phyloP scores from a whole-genome alignment of 805 yeast species.

The Jamesozyma jinghongensis region DNA sequence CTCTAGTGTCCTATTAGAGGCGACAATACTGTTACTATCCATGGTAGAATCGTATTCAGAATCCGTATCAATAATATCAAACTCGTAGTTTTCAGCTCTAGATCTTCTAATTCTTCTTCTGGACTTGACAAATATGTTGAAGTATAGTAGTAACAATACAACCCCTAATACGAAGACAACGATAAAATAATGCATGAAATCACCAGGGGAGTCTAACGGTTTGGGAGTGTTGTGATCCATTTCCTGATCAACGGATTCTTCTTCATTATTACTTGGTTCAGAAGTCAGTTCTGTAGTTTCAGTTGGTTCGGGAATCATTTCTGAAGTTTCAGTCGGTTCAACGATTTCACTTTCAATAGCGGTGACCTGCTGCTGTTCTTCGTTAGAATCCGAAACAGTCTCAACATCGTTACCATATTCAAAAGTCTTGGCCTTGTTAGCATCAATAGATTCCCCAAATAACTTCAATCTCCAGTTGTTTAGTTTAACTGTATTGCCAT shows the following conservation, averaged over 20 bases:
- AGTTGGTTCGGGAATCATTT: background rate
- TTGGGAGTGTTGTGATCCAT: constrained; percentile 20
- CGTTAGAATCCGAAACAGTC: constrained; percentile 7
- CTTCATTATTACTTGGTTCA: too few species aligned
- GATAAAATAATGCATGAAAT: constrained; percentile 54
- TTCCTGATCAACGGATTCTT: constrained; percentile 1
- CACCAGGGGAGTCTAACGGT: constrained; percentile 33
- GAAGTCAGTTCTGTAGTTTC: background rate
- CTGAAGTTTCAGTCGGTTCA: too few species aligned
- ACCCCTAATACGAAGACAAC: constrained; percentile 53
- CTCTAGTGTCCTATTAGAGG: constrained; percentile 8
- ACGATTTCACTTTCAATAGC: background rate
- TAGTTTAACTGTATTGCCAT: constrained; percentile 35
- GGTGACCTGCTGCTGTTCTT: background rate
- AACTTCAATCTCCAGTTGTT: constrained; percentile 67
- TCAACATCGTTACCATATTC: constrained; percentile 34
- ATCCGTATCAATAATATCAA: constrained; percentile 68
- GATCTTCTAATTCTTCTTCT: constrained; percentile 43
- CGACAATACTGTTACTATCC: constrained; percentile 14
- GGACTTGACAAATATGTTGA: constrained; percentile 35
- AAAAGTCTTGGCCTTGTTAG: constrained; percentile 48
- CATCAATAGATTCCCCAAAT: constrained; percentile 73
- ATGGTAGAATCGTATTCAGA: constrained; percentile 31
- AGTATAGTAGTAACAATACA: constrained; percentile 36
- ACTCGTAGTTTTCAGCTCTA: constrained; percentile 63